phyloP scores from a whole-genome alignment of 1,139 yeast genomes.

The Zygosaccharomyces pseudobailii region DNA sequence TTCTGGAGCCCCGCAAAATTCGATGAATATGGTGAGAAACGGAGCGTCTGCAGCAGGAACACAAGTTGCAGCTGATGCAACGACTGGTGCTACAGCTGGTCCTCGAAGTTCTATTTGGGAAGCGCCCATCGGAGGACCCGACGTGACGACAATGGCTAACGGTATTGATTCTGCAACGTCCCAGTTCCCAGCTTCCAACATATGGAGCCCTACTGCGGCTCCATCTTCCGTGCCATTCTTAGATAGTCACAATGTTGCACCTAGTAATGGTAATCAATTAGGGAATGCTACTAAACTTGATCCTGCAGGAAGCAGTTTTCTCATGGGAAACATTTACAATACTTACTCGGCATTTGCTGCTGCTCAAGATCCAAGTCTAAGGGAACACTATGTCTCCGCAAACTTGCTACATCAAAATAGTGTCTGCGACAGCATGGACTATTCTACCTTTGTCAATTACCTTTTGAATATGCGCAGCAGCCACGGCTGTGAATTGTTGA shows the following conservation, averaged over 20 bases:
- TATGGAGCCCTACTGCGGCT: conserved; percentile 15
- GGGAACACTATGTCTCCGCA: conserved; percentile 20
- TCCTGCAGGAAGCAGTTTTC: background rate
- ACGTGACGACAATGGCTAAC: conserved; percentile 1
- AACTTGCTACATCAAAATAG: conserved; percentile 23
- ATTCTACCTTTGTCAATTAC: conserved; percentile 20
- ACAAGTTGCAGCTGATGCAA: conserved; percentile 2
- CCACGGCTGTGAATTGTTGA: conserved; percentile 23
- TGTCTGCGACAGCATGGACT: conserved; percentile 16
- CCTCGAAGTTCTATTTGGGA: conserved; percentile 30
- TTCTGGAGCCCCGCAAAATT: conserved; percentile 6
- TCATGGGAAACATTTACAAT: conserved; percentile 16
- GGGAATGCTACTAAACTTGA: background rate
- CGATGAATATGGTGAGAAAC: conserved; percentile 1
- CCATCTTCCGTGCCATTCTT: conserved; percentile 10
- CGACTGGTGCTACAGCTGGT: background rate
- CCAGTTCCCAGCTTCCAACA: conserved; percentile 7
- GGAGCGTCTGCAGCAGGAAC: conserved; percentile 2
- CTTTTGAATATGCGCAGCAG: conserved; percentile 21
- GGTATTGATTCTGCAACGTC: conserved; percentile 1
- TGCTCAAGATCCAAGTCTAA: conserved; percentile 7
- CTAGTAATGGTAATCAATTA: conserved; percentile 1
- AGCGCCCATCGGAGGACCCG: conserved; percentile 1
- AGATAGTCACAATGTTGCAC: conserved; percentile 2
- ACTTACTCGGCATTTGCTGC: conserved; percentile 9